Percentiles rank a stretch among this genome's conserved stretches.
Conservation (phyloP, 225 moss, liverwort and hornwort species). For the Sphagnum tenellum region DNA sequence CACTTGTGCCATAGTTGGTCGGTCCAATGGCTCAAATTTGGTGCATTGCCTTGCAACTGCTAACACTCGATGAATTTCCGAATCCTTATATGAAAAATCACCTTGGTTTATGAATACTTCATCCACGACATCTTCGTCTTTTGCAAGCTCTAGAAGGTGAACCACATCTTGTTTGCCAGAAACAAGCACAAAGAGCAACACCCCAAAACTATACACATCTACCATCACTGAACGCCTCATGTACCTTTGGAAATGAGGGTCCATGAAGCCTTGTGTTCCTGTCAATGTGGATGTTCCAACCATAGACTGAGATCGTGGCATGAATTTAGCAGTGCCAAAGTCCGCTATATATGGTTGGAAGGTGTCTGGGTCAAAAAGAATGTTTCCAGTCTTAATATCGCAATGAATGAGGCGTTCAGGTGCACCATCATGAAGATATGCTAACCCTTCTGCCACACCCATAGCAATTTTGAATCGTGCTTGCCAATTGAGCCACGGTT, state of each 20-base stretch:
- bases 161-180: neutral
- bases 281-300: neutral
- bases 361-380: constrained; percentile 5
- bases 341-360: constrained; percentile 2
- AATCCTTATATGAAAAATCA: neutral
- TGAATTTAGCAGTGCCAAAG: constrained; percentile 10
- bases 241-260: neutral
- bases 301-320: neutral
- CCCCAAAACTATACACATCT: constrained; percentile 4
- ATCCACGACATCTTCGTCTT: neutral
- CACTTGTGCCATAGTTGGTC: neutral
- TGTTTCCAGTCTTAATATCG: constrained; percentile 17
- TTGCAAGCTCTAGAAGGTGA: neutral
- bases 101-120: neutral
- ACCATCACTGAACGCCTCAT: neutral
- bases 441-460: constrained; percentile 2
- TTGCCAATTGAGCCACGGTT: constrained; percentile 1
- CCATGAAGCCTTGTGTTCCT: constrained; percentile 8
- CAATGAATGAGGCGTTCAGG: constrained; percentile 7
- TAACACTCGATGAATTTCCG: neutral
- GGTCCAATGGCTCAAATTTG: neutral
- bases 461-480: constrained; percentile 3
- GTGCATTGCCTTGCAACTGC: constrained; percentile 1
- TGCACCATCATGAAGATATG: constrained; percentile 11
- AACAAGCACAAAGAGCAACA: neutral